Evolutionary conservation across 257 asterid species (phyloP).

Genomic region (Nicotiana obtusifolia): DNA sequence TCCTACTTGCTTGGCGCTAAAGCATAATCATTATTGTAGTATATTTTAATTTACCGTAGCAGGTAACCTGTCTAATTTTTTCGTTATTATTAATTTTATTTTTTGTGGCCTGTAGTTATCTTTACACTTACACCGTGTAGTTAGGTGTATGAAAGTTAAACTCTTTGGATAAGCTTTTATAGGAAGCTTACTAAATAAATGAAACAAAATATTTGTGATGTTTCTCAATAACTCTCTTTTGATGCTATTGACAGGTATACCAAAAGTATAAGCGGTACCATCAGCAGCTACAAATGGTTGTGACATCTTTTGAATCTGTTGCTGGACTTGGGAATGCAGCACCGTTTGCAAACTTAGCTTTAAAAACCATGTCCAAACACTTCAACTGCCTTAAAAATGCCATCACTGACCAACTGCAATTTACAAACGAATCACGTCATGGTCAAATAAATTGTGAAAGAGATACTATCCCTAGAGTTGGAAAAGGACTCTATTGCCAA

Average conservation of each 20-base stretch:
- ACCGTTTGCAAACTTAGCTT: slow-evolving; percentile 71
- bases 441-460: slow-evolving; percentile 38
- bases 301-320: slow-evolving; percentile 79
- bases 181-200: too few relatives aligned
- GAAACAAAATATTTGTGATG: neutral
- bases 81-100: too few relatives aligned
- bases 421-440: slow-evolving; percentile 46
- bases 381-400: slow-evolving; percentile 63
- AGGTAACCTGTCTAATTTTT: too few relatives aligned
- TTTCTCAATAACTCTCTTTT: neutral
- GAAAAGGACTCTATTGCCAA: slow-evolving; percentile 28
- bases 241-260: slow-evolving; percentile 40
- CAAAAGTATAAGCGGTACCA: slow-evolving; percentile 80
- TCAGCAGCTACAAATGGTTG: slow-evolving; percentile 83
- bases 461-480: slow-evolving; percentile 30
- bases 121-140: too few relatives aligned
- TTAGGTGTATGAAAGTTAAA: too few relatives aligned
- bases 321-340: slow-evolving; percentile 86
- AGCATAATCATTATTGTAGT: too few relatives aligned
- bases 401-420: slow-evolving; percentile 71
- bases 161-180: neutral
- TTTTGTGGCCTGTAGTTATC: too few relatives aligned
- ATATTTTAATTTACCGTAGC: too few relatives aligned
- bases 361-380: slow-evolving; percentile 71
- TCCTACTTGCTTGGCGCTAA: too few relatives aligned